Percentiles rank a stretch among this genome's conserved stretches.
phyloP scores from a whole-genome alignment of 2,329 filamentous ascomycete genomes.

The Fusarium compactum region DNA sequence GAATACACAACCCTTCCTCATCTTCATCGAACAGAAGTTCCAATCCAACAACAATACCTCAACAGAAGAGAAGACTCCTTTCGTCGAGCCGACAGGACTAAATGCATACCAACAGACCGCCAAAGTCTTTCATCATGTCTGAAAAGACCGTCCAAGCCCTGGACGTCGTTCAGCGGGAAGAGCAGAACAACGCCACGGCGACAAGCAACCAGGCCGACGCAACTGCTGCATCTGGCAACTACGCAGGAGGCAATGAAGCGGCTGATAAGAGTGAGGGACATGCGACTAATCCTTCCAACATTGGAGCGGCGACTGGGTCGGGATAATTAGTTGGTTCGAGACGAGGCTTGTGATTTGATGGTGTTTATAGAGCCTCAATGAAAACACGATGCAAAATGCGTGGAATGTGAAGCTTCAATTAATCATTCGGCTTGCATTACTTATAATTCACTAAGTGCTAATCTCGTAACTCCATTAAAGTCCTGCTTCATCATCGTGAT shows the following conservation, averaged over 20 bases:
- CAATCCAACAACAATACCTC: neutral
- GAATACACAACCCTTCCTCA: too few relatives aligned
- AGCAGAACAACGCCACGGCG: neutral
- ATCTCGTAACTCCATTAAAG: neutral
- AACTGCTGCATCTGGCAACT: neutral
- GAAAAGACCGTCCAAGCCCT: neutral
- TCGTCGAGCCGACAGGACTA: rapidly evolving
- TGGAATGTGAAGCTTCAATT: neutral
- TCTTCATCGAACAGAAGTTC: neutral
- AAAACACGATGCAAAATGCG: rapidly evolving
- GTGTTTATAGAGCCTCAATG: neutral
- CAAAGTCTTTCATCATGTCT: neutral
- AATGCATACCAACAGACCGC: neutral
- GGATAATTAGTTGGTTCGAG: too few relatives aligned
- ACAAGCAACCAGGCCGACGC: neutral
- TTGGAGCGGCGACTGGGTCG: neutral
- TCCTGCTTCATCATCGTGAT: neutral
- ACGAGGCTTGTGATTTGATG: too few relatives aligned
- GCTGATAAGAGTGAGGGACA: neutral
- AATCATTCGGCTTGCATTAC: neutral
- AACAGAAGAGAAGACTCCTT: neutral
- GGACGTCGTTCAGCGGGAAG: neutral
- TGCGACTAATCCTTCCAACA: neutral
- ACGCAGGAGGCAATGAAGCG: rapidly evolving
- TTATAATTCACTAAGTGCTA: neutral